Evolutionary conservation across 2,329 filamentous ascomycete genomes (phyloP).

Genomic region (Epichloe uncinata): DNA sequence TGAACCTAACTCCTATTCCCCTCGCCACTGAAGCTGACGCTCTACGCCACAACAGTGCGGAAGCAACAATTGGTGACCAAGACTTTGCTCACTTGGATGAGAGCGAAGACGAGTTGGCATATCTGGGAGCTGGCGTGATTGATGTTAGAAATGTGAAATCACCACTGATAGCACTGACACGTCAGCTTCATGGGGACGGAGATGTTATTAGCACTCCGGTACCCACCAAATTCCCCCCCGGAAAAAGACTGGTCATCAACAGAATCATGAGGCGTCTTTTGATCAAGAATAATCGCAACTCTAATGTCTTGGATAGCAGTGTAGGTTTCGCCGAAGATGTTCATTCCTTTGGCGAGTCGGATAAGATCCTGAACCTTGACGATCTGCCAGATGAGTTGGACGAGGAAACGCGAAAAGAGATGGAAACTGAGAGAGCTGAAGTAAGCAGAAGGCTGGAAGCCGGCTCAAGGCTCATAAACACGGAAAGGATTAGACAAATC

Average conservation of each 20-base stretch:
- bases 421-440: constrained; percentile 29
- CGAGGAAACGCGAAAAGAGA: constrained; percentile 45
- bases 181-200: constrained; percentile 10
- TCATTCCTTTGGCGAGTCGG: constrained; percentile 12
- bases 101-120: constrained; percentile 13
- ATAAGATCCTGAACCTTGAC: constrained; percentile 31
- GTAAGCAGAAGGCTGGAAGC: background rate
- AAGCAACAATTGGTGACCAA: background rate
- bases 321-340: background rate
- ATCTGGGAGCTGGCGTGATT: constrained; percentile 23
- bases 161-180: constrained; percentile 10
- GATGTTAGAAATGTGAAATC: constrained; percentile 12
- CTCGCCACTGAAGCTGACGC: constrained; percentile 6
- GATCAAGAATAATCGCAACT: constrained; percentile 11
- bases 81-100: constrained; percentile 10
- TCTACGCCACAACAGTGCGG: background rate
- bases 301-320: background rate
- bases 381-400: constrained; percentile 27
- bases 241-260: constrained; percentile 30
- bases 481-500: constrained; percentile 33
- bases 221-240: constrained; percentile 19
- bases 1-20: constrained; percentile 1
- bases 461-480: constrained; percentile 17
- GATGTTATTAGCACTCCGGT: constrained; percentile 15
- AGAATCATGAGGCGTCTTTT: constrained; percentile 28